Evolutionary conservation across 164 flowering plant genomes (phyloP).

Genomic region (Taxillus chinensis): DNA sequence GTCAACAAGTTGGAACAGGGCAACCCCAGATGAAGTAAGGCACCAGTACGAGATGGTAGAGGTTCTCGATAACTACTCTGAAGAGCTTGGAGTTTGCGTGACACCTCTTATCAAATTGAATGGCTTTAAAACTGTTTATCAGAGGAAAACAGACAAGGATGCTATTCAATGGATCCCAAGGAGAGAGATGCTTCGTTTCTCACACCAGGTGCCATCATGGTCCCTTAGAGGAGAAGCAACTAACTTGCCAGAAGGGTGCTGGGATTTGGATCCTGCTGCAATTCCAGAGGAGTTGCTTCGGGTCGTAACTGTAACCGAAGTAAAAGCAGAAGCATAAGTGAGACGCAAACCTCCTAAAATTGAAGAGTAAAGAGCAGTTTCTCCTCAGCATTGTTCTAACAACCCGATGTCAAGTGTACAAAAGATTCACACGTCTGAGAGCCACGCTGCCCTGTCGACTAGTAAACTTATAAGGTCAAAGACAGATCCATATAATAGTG

Average conservation of each 20-base stretch:
- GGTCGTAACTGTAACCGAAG: conserved; percentile 18
- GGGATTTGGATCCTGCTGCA: conserved; percentile 99
- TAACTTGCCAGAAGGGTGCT: conserved; percentile 68
- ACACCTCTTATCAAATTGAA: conserved; percentile 47
- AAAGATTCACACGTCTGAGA: conserved; percentile 13
- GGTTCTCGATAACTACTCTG: conserved; percentile 69
- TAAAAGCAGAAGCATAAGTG: conserved; percentile 1
- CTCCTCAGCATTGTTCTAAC: conserved; percentile 16
- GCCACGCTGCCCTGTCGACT: conserved; percentile 10
- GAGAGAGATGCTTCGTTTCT: conserved; percentile 78
- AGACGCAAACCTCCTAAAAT: conserved; percentile 7
- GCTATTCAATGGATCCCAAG: conserved; percentile 60
- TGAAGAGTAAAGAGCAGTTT: conserved; percentile 9
- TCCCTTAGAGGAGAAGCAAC: conserved; percentile 36
- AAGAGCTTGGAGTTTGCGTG: conserved; percentile 60
- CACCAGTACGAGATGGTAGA: conserved; percentile 88
- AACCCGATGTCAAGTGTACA: conserved; percentile 21
- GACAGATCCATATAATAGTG: conserved; percentile 7
- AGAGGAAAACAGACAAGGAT: conserved; percentile 24
- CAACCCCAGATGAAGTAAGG: conserved; percentile 56
- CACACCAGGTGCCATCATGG: conserved; percentile 91
- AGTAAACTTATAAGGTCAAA: conserved; percentile 6
- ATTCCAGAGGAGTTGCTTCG: conserved; percentile 77
- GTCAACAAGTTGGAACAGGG: conserved; percentile 66
- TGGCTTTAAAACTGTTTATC: conserved; percentile 77